phyloP scores from a whole-genome alignment of 805 yeast species.

The Pichia rugopelliculosa region DNA sequence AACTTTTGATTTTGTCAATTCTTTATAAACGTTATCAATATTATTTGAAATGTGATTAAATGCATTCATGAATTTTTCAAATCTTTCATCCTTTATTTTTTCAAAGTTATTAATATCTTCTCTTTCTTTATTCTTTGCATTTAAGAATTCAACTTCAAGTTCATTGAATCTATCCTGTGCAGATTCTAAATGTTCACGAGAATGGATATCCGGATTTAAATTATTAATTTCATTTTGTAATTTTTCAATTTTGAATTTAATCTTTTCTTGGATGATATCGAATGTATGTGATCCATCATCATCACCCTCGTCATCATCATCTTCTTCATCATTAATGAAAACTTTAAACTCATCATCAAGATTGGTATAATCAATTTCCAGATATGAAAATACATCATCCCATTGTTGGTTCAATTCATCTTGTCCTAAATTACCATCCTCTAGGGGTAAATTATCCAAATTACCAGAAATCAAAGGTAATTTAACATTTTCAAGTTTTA shows the following conservation, averaged over 20 bases:
- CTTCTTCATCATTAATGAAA: conserved; percentile 36
- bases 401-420: conserved; percentile 30
- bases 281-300: conserved; percentile 30
- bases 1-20: conserved; percentile 63
- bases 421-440: conserved; percentile 25
- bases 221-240: conserved; percentile 32
- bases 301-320: conserved; percentile 35
- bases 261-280: conserved; percentile 18
- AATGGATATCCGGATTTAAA: conserved; percentile 77
- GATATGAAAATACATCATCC: conserved; percentile 31
- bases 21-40: conserved; percentile 77
- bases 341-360: conserved; percentile 37
- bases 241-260: conserved; percentile 30
- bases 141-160: conserved; percentile 57
- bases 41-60: conserved; percentile 66
- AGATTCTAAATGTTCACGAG: conserved; percentile 65
- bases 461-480: conserved; percentile 59
- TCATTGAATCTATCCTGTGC: conserved; percentile 53
- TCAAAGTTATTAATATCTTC: conserved; percentile 49
- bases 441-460: conserved; percentile 55
- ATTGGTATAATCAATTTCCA: conserved; percentile 49
- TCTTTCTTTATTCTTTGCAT: conserved; percentile 54
- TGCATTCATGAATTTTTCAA: conserved; percentile 58
- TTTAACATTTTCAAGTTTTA: conserved; percentile 63
- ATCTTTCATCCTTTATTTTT: conserved; percentile 51